A percentile compares a stretch with the other conserved stretches of the same genome.
Conservation (phyloP, 345 rosid species). For the Mallotus nudiflorus region DNA sequence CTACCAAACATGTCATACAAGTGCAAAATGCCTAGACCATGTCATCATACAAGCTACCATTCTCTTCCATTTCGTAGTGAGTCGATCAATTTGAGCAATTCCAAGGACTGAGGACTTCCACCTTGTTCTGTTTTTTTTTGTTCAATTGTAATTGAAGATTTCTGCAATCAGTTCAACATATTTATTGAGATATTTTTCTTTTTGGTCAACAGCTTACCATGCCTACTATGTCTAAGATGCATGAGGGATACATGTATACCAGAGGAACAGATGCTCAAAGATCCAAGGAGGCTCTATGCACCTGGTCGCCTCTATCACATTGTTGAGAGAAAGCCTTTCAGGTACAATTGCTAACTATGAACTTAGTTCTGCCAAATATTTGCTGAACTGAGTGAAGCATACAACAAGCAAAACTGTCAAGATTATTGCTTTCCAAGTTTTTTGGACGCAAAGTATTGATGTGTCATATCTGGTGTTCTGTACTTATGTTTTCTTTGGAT, state of each 20-base stretch:
- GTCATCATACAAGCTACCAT: too few relatives aligned
- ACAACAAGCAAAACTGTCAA: background rate
- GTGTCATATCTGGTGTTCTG: background rate
- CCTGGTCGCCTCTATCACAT: conserved; percentile 98
- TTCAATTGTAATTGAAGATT: background rate
- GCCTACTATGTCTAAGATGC: conserved; percentile 77
- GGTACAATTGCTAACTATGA: conserved; percentile 41
- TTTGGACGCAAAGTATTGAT: background rate
- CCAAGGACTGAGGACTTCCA: background rate
- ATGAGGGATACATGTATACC: conserved; percentile 92
- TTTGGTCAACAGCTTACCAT: conserved; percentile 71
- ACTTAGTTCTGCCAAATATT: background rate
- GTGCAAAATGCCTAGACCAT: background rate
- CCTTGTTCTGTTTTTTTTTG: background rate
- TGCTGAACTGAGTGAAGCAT: background rate
- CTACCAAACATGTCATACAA: background rate
- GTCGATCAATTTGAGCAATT: background rate
- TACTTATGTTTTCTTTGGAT: background rate
- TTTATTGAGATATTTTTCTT: conserved; percentile 15
- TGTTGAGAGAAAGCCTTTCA: conserved; percentile 83
- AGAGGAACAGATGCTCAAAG: conserved; percentile 83
- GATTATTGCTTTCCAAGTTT: background rate
- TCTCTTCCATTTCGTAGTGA: too few relatives aligned
- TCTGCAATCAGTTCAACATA: background rate
- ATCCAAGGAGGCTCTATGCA: conserved; percentile 94